Conservation (phyloP, 495 filamentous ascomycete genomes). For the Sphaerosporella brunnea region DNA sequence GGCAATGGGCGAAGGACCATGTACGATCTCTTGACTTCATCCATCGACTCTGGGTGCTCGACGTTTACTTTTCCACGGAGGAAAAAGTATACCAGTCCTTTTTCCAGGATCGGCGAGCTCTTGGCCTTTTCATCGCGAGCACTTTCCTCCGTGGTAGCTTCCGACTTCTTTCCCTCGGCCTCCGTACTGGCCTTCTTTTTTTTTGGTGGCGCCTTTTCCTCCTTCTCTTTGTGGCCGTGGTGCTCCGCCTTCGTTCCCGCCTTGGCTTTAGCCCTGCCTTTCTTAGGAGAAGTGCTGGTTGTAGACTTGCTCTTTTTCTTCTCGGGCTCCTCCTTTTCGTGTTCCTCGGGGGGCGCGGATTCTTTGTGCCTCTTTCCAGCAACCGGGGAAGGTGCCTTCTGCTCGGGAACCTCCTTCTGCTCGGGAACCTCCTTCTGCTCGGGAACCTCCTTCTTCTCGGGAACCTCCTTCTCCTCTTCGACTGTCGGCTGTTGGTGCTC, state of each 20-base stretch:
- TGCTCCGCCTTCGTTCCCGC: slow-evolving; percentile 8
- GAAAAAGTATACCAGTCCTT: slow-evolving; percentile 92
- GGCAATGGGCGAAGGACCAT: slow-evolving; percentile 65
- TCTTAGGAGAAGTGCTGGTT: neutral
- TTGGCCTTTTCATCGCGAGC: slow-evolving; percentile 29
- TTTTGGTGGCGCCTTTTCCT: slow-evolving; percentile 9
- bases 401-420: neutral
- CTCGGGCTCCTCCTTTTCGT: slow-evolving; percentile 3
- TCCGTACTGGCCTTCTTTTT: slow-evolving; percentile 6
- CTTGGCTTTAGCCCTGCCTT: slow-evolving; percentile 1
- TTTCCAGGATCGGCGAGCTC: slow-evolving; percentile 58
- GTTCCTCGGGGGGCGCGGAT: neutral
- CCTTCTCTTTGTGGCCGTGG: slow-evolving; percentile 7
- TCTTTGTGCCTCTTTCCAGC: slow-evolving; percentile 1
- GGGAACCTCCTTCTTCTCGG: neutral
- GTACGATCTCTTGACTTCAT: slow-evolving; percentile 64
- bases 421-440: neutral
- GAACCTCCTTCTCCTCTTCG: neutral
- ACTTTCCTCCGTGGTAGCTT: slow-evolving; percentile 6
- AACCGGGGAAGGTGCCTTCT: neutral
- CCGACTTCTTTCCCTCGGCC: neutral
- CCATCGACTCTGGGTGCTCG: slow-evolving; percentile 48
- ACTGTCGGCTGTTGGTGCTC: neutral
- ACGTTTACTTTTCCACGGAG: slow-evolving; percentile 58
- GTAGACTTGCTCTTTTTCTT: slow-evolving; percentile 6